Evolutionary conservation across 169 alveolate species (phyloP), one percentile per base, ranked within the genome.

Genomic region (Cryptosporidium baileyi): DNA sequence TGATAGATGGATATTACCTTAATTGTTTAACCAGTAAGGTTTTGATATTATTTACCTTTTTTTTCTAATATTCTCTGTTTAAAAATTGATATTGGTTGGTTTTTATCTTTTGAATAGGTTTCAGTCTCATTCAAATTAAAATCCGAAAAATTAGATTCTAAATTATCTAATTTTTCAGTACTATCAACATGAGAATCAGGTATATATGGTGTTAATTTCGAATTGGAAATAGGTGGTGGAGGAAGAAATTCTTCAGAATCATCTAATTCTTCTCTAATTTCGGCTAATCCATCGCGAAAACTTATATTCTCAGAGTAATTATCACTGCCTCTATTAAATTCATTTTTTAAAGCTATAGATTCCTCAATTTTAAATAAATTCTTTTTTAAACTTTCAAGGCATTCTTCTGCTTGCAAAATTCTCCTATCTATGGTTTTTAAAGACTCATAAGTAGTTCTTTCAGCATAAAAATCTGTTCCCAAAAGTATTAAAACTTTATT

Each of bases 1-100:
- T 17, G 85, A 74, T 17, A 74, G 85, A 57, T 74, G 85, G 85
- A 74, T 74, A 36, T 8, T 74, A 38, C 85, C 85, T 19, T 74
- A 57, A 74, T n/a, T 19, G 15, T 17, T 61, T 57, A 3, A 28
- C 45, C 5, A 5, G 63, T 5, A 28, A 52, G 13, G 8, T n/a
- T n/a, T n/a, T 9, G 0, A 47, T 47, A 62, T 7, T 49, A 19
- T 15, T 40, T 19, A 30, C 24, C n/a, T 44, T 57, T 74, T n/a
- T 74, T 54, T 30, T 17, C 74, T 19, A 6, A 13, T 54, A 74
- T 54, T 51, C 85, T 74, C 32, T 74, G 85, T 17, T 57, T 74
- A 28, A 74, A 74, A 26, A 74, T 38, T 15, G 85, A 74, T 17
- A 40, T 57, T 3, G 74, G 63, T 22, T 44, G 41, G 13, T 11